A percentile compares a stretch with the other conserved stretches of the same genome.
Conservation (phyloP, 805 yeast species). For the Ogataea zsoltii region DNA sequence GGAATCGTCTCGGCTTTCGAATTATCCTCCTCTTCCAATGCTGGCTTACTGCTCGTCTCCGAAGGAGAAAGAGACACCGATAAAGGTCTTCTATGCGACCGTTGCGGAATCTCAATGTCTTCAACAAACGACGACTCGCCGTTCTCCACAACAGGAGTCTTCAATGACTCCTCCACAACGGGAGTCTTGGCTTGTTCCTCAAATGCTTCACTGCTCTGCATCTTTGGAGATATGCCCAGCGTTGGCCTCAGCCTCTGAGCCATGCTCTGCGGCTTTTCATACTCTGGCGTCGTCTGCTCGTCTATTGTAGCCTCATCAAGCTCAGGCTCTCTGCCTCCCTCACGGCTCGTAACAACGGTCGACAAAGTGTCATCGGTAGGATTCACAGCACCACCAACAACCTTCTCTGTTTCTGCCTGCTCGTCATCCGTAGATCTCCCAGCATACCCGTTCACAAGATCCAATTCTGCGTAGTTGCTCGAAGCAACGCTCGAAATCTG, state of each 20-base stretch:
- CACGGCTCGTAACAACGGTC: slow-evolving; percentile 14
- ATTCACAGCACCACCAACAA: neutral
- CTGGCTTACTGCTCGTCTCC: neutral
- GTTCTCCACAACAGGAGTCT: slow-evolving; percentile 18
- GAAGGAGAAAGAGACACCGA: slow-evolving; percentile 12
- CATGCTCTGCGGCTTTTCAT: slow-evolving; percentile 32
- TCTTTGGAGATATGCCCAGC: slow-evolving; percentile 28
- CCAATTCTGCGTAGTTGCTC: slow-evolving; percentile 15
- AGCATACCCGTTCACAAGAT: slow-evolving; percentile 14
- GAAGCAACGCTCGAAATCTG: slow-evolving; percentile 13
- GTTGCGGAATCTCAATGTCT: slow-evolving; percentile 32
- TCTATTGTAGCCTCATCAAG: slow-evolving; percentile 6
- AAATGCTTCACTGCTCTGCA: slow-evolving; percentile 8
- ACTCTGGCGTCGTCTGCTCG: slow-evolving; percentile 7
- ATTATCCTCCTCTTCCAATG: neutral
- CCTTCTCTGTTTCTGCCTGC: neutral
- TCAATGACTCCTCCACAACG: slow-evolving; percentile 24
- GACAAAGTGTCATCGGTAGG: slow-evolving; percentile 11
- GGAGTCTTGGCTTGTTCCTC: slow-evolving; percentile 7
- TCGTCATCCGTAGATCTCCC: slow-evolving; percentile 6
- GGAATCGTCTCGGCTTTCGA: neutral
- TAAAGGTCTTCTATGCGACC: slow-evolving; percentile 33
- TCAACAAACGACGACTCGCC: neutral
- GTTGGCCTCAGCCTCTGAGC: slow-evolving; percentile 50
- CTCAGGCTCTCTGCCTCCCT: slow-evolving; percentile 2